Conservation (phyloP, 1,284 basidiomycete genomes). For the Ustilago tritici region DNA sequence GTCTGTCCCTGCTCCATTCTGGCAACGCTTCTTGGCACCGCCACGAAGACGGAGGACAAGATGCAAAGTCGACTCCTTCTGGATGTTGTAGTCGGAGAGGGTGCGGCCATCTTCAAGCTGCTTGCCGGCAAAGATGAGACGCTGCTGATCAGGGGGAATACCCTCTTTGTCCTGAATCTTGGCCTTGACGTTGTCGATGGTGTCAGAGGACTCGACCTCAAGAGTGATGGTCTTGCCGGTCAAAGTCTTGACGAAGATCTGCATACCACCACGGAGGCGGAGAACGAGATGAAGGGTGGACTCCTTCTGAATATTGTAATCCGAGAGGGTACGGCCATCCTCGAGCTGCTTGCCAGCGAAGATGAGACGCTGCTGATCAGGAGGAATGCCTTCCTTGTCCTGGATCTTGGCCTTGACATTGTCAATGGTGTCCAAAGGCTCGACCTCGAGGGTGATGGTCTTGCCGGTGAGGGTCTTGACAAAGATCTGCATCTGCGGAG, state of each 20-base stretch:
- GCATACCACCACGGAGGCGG: conserved; percentile 79
- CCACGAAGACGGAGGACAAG: conserved; percentile 67
- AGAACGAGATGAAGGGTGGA: conserved; percentile 97
- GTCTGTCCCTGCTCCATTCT: conserved; percentile 65
- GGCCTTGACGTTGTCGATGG: conserved; percentile 83
- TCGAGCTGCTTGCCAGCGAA: conserved; percentile 68
- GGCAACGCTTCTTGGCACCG: conserved; percentile 69
- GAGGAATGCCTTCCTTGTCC: conserved; percentile 67
- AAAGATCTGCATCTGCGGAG: conserved; percentile 54
- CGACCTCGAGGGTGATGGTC: conserved; percentile 71
- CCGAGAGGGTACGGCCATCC: conserved; percentile 64
- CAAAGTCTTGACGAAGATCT: conserved; percentile 75
- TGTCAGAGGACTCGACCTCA: conserved; percentile 89
- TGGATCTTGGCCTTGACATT: conserved; percentile 73
- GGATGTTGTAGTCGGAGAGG: conserved; percentile 71
- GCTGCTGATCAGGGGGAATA: conserved; percentile 72
- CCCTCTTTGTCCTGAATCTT: conserved; percentile 70
- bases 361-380: conserved; percentile 67
- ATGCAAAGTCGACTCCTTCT: conserved; percentile 68
- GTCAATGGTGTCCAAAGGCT: conserved; percentile 74
- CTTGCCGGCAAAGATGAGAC: conserved; percentile 72
- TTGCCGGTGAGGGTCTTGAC: conserved; percentile 62
- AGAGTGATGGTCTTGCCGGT: conserved; percentile 98
- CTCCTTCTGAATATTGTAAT: conserved; percentile 94
- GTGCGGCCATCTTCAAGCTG: conserved; percentile 72